These are phyloP conservation scores for Tephrocybe sp. DNA, from an alignment of 768 basidiomycete species.

Conservation along the genomic window DNA sequence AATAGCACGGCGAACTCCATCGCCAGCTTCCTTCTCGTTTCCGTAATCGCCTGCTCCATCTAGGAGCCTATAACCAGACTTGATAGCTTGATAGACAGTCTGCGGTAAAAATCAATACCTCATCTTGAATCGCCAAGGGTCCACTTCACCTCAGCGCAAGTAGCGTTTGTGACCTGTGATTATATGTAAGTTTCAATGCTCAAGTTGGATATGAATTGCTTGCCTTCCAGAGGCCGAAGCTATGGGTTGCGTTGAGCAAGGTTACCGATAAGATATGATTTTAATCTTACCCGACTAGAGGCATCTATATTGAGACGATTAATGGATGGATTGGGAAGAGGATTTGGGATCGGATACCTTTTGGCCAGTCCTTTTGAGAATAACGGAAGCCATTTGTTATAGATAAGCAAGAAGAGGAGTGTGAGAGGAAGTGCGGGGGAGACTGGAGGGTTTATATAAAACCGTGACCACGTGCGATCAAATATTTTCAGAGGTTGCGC, in stretches of 20 bases:
- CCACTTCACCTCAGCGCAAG: constrained; percentile 56
- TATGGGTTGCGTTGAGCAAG: constrained; percentile 22
- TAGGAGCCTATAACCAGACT: constrained; percentile 81
- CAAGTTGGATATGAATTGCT: constrained; percentile 4
- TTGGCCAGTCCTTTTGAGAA: constrained; percentile 56
- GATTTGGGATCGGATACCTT: constrained; percentile 35
- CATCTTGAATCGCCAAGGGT: not conserved
- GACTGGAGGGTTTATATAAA: not conserved
- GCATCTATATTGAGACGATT: constrained; percentile 48
- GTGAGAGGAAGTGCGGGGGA: constrained; percentile 10
- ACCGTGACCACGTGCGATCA: not conserved
- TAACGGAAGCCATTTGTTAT: constrained; percentile 45
- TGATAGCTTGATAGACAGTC: constrained; percentile 85
- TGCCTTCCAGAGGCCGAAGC: constrained; percentile 75
- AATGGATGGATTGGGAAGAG: not conserved
- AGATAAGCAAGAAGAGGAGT: not conserved
- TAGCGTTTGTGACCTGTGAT: constrained; percentile 54
- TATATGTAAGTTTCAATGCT: constrained; percentile 40
- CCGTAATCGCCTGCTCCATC: constrained; percentile 88
- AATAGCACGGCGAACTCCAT: constrained; percentile 77
- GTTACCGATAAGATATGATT: not conserved
- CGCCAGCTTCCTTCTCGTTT: constrained; percentile 84
- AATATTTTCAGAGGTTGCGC: not conserved
- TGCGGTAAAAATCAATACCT: constrained; percentile 23
- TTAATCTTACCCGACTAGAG: constrained; percentile 59